Percentiles rank a stretch among this genome's conserved stretches.
Evolutionary conservation across 352 stramenopile species (phyloP).

Genomic region (Phytophthora capsici): DNA sequence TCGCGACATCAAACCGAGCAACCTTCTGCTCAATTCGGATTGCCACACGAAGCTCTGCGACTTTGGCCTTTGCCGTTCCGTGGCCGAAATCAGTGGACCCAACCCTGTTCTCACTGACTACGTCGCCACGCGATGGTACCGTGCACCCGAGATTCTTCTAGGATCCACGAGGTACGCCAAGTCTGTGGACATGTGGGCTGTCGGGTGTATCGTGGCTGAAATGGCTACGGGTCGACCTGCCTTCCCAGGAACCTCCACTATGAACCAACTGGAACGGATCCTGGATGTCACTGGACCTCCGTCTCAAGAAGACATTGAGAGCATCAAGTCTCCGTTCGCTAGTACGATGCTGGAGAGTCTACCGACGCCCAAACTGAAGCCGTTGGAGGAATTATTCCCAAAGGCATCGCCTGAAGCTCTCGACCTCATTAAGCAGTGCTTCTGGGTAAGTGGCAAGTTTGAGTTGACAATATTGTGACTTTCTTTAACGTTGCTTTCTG

Average conservation of each 20-base stretch:
- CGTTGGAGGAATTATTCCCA: conserved; percentile 89
- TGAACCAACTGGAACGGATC: conserved; percentile 98
- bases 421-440: conserved; percentile 90
- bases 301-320: conserved; percentile 89
- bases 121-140: conserved; percentile 96
- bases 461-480: conserved; percentile 2
- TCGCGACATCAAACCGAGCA: conserved; percentile 97
- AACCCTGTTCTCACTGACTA: conserved; percentile 95
- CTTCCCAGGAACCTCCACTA: conserved; percentile 95
- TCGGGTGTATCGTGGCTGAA: conserved; percentile 95
- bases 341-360: conserved; percentile 94
- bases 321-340: conserved; percentile 93
- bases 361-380: conserved; percentile 70
- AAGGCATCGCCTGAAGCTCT: conserved; percentile 88
- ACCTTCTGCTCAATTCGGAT: conserved; percentile 95
- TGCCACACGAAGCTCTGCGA: conserved; percentile 97
- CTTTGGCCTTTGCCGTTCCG: conserved; percentile 94
- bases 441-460: conserved; percentile 57
- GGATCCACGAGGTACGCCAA: conserved; percentile 94
- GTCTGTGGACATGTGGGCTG: conserved; percentile 94
- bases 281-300: conserved; percentile 94
- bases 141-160: conserved; percentile 95
- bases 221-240: conserved; percentile 93
- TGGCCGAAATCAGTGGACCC: conserved; percentile 84
- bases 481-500: conserved; percentile 2